Evolutionary conservation across 2,329 filamentous ascomycete species (phyloP).

Genomic region (Pseudocercospora cruenta): DNA sequence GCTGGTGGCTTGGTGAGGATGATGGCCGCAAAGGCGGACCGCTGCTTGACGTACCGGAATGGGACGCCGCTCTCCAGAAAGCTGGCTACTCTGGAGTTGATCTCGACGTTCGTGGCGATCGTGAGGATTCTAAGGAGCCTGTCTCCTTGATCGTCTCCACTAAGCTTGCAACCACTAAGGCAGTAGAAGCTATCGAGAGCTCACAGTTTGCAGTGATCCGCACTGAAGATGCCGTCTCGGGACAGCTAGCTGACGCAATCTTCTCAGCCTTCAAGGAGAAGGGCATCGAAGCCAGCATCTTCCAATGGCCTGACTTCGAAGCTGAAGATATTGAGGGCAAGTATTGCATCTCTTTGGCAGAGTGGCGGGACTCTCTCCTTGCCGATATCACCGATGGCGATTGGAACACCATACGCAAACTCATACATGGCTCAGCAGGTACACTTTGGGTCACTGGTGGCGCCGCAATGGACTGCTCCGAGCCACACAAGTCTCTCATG

Average conservation of each 20-base stretch:
- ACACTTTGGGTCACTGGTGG: constrained; percentile 17
- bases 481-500: constrained; percentile 10
- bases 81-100: constrained; percentile 13
- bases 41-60: constrained; percentile 28
- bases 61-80: constrained; percentile 38
- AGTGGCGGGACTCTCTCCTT: constrained; percentile 11
- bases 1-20: constrained; percentile 24
- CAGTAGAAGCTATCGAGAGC: not conserved
- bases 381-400: constrained; percentile 5
- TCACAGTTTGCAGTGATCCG: constrained; percentile 4
- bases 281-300: not conserved
- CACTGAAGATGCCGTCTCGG: not conserved
- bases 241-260: not conserved
- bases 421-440: constrained; percentile 7
- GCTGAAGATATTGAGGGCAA: constrained; percentile 10
- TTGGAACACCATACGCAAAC: constrained; percentile 7
- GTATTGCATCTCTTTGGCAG: constrained; percentile 15
- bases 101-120: constrained; percentile 13
- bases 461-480: constrained; percentile 10
- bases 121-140: constrained; percentile 11
- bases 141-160: constrained; percentile 17
- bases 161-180: not conserved
- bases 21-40: constrained; percentile 36
- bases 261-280: not conserved
- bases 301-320: constrained; percentile 6